Base-by-base conservation (phyloP, 805 yeast species). In the Ogataea sp. region DNA sequence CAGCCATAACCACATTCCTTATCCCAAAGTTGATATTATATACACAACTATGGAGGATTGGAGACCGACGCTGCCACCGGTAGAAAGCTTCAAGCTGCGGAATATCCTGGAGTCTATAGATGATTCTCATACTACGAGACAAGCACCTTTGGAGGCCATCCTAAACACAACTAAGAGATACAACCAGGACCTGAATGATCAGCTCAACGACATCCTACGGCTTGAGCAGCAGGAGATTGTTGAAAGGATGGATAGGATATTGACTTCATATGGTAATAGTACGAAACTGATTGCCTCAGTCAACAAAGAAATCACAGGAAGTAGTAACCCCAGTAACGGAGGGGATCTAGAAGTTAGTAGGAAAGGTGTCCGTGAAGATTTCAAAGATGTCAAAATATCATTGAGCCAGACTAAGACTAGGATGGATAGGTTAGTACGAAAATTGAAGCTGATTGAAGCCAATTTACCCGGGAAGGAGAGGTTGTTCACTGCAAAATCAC, bases 391-490 rank as follows among this genome's bases (percentile, higher is more conserved):
- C 32, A 47, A 49, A 17, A 38, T 38, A 7, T 16, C 34, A 40
- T 41, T 51, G 13, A 24, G 25, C 2, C 34, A 30, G 2, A 45
- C 56, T 1, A 48, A 43, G 36, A 42, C 37, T 16, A 51, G 43
- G 29, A 38, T 60, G 3, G 56, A 57, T 30, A 38, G 41, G 3
- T 38, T 59, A 16, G 46, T 62, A 2, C 40, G 44, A 6, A 54
- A 55, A 38, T 42, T 68, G 26, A 51, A 54, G 26, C 45, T 39
- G 15, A 45, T 68, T 9, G 77, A 73, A 42, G 28, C 46, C 8
- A 47, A 47, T 20, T 44, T 72, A 37, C 64, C 70, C 0, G 39
- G 45, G 8, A 56, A 59, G 26, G 68, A 63, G 24, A 53, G 69
- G 32, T 50, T 70, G 14, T 56, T 65, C 21, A 50, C 58, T 13